phyloP scores from a whole-genome alignment of 202 grass and related monocot species.

The Digitaria exilis region DNA sequence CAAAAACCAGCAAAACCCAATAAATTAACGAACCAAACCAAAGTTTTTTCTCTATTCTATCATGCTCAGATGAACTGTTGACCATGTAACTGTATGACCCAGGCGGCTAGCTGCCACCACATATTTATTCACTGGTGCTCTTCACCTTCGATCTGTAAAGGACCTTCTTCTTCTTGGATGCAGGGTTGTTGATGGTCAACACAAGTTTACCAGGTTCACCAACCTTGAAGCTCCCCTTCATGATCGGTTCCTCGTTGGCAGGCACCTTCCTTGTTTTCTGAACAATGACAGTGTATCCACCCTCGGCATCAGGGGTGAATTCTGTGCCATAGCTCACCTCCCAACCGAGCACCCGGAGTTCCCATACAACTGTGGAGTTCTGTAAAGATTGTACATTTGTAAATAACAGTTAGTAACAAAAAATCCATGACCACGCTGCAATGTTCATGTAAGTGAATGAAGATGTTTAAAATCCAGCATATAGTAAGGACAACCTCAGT shows the following conservation, averaged over 20 bases:
- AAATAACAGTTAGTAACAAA: not conserved
- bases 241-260: constrained; percentile 68
- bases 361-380: constrained; percentile 81
- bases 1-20: constrained; percentile 45
- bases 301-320: constrained; percentile 71
- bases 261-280: constrained; percentile 90
- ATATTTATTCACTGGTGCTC: constrained; percentile 51
- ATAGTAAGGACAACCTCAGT: constrained; percentile 55
- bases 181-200: constrained; percentile 71
- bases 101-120: not conserved
- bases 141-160: constrained; percentile 89
- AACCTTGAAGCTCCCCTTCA: constrained; percentile 85
- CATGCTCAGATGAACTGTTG: constrained; percentile 11
- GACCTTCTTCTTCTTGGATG: constrained; percentile 99
- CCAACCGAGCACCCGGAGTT: constrained; percentile 75
- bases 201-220: constrained; percentile 76
- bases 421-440: not conserved
- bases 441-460: too few relatives aligned
- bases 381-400: constrained; percentile 22
- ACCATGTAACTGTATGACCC: constrained; percentile 8
- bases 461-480: not conserved
- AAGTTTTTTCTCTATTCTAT: constrained; percentile 50
- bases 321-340: constrained; percentile 85
- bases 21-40: constrained; percentile 56
- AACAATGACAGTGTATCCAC: constrained; percentile 90